Evolutionary conservation across 768 basidiomycete species (phyloP), one percentile per base, ranked within the genome.

Genomic region (Plicaturopsis crispa): DNA sequence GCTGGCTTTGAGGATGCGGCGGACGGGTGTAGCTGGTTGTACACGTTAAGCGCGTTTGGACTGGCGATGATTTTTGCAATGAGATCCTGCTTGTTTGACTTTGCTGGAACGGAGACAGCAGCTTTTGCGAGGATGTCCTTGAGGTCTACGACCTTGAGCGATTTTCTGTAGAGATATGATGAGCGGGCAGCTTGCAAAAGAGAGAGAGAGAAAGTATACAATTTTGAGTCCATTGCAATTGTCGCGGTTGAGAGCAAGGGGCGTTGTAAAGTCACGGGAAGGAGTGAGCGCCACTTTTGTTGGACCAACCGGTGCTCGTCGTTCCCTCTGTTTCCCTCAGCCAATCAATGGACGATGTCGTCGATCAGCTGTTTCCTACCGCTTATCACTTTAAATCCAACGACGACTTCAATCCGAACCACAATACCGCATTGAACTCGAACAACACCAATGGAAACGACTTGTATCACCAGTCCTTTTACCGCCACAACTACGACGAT

Each of bases 71-170:
- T 78, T 47, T 70, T 73, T 21, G 75, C 54, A 46, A 84, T 70
- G 52, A 87, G 77, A 48, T 84, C 84, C 0, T 61, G 51, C 57
- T 85, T 87, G 52, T 72, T 82, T 5, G 73, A 67, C 52, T 78
- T 79, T 49, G 70, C 60, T 1, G 75, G 70, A 23, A 66, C 54
- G 4, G 70, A 33, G 39, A 75, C 60, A 24, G 52, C 42, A 16
- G 80, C 82, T 33, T 64, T 66, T 37, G 63, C 31, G 52, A 84
- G 74, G 43, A 84, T 72, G 40, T 73, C 67, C 50, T 63, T 76
- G 56, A 85, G 75, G 47, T 85, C 82, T 24, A 70, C 69, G 53
- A 84, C 83, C 57, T 81, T 84, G 64, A 85, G 75, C 1, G 76
- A 59, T 57, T 77, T 79, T 42, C 69, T 69, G 51, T 41, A 37